These are phyloP conservation scores for Chlamydomonas eustigma DNA, from an alignment of 139 green algal species.

Conservation along the genomic window DNA sequence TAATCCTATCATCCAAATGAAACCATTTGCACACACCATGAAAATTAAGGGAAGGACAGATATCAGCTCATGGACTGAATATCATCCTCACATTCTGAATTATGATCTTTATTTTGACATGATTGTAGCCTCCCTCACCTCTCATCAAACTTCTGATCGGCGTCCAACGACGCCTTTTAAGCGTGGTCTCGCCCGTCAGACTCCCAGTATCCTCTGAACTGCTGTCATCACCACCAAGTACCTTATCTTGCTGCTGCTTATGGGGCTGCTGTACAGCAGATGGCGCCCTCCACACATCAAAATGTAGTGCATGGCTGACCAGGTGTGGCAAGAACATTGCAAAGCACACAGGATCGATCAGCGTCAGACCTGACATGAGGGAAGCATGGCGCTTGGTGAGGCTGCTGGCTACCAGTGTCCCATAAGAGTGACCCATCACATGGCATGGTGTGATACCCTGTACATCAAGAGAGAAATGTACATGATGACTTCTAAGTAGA, in stretches of 20 bases:
- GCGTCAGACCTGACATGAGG: conserved; percentile 15
- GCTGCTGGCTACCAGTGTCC: conserved; percentile 27
- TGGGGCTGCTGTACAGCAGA: not conserved
- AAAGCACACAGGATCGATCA: conserved; percentile 41
- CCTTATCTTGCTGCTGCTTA: not conserved
- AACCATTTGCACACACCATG: too few relatives aligned
- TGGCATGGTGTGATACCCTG: conserved; percentile 15
- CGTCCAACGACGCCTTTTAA: not conserved
- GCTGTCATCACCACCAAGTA: too few relatives aligned
- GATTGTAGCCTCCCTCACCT: not conserved
- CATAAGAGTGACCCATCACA: conserved; percentile 36
- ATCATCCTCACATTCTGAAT: too few relatives aligned
- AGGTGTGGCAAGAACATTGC: conserved; percentile 40
- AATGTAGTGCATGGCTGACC: conserved; percentile 19
- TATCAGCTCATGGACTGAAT: not conserved
- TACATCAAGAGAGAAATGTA: too few relatives aligned
- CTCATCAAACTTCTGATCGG: not conserved
- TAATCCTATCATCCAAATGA: too few relatives aligned
- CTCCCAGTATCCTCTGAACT: too few relatives aligned
- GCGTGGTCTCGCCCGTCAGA: too few relatives aligned
- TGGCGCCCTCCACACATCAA: not conserved
- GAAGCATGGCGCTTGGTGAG: conserved; percentile 20
- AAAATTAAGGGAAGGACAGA: not conserved
- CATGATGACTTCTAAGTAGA: too few relatives aligned
- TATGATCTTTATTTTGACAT: too few relatives aligned